Base-by-base conservation (phyloP, 805 yeast genomes). In the Babjeviella inositovora region DNA sequence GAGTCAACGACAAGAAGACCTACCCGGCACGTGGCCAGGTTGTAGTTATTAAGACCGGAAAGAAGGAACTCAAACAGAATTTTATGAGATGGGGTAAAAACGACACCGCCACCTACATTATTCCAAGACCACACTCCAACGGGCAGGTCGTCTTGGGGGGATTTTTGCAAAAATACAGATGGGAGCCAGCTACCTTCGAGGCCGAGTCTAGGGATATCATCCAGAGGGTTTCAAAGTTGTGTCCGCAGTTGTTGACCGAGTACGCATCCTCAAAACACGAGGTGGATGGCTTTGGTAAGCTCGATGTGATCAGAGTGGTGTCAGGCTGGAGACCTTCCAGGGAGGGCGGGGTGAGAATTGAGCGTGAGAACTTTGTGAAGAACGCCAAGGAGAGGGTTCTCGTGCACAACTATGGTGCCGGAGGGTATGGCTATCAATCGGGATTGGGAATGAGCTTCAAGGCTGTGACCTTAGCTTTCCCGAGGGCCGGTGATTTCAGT, bases 1-100 rank as follows among this genome's bases (percentile, higher is more conserved):
- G 85, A 8, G 80, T 74, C 10, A 47, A 51, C 11, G 93, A 80
- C 37, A 30, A 48, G 6, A 46, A 50, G 1, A 62, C 73, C 11
- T 74, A 70, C 33, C 87, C 93, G 6, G 67, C 79, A 1, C 53
- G 93, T 28, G 93, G 93, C 5, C 92, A 79, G 38, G 82, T 77
- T 13, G 73, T 76, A 11, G 71, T 76, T 7, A 57, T 77, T 12
- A 61, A 56, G 29, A 81, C 82, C 0, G n/a, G n/a, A n/a, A n/a
- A n/a, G n/a, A 82, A 84, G 3, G 76, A 73, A 34, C 53, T 76
- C 29, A 50, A 49, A 16, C 69, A 66, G 34, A 76, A 74, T 40
- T 47, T 45, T 29, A 38, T 67, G 54, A 47, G 66, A 24, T 70
- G 77, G 77, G 74, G 75, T n/a, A 45, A 41, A 3, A 63, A 58